Conservation (phyloP, 2,329 filamentous ascomycete genomes). For the Sclerotinia spermophila region DNA sequence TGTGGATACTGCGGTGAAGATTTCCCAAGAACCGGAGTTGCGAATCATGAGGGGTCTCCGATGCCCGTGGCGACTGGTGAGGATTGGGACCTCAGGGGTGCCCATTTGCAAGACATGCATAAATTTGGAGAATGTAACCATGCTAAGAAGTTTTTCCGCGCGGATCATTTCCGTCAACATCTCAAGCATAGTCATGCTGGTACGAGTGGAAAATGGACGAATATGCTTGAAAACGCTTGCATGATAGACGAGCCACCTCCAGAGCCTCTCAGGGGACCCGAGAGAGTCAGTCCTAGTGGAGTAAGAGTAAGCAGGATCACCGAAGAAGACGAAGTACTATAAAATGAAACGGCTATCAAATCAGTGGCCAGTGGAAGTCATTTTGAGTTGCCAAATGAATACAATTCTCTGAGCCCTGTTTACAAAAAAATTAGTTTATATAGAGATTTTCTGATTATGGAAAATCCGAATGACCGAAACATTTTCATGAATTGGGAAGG, state of each 20-base stretch:
- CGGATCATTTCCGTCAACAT: conserved; percentile 97
- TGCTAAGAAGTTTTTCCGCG: conserved; percentile 95
- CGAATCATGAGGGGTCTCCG: conserved; percentile 41
- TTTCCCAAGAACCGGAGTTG: conserved; percentile 50
- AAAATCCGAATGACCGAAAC: neutral
- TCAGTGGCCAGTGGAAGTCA: neutral
- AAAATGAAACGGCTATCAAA: conserved; percentile 11
- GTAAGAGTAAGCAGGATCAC: conserved; percentile 33
- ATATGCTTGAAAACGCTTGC: conserved; percentile 93
- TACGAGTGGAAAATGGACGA: conserved; percentile 97
- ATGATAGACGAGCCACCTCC: conserved; percentile 79
- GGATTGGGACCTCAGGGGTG: conserved; percentile 83
- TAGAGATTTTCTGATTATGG: neutral
- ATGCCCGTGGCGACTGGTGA: conserved; percentile 61
- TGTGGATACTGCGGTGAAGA: conserved; percentile 97
- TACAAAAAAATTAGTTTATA: neutral
- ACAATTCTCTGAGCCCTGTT: neutral
- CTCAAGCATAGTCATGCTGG: conserved; percentile 96
- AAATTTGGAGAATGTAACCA: conserved; percentile 99
- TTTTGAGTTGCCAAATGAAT: neutral
- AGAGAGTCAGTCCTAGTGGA: conserved; percentile 31
- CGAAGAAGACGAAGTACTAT: conserved; percentile 35
- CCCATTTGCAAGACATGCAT: conserved; percentile 85
- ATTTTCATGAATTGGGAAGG: conserved; percentile 2
- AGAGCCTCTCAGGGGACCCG: conserved; percentile 35